Evolutionary conservation across 2,329 filamentous ascomycete species (phyloP), one percentile per base, ranked within the genome.

Genomic region (Hymenoscyphus fructigenus): DNA sequence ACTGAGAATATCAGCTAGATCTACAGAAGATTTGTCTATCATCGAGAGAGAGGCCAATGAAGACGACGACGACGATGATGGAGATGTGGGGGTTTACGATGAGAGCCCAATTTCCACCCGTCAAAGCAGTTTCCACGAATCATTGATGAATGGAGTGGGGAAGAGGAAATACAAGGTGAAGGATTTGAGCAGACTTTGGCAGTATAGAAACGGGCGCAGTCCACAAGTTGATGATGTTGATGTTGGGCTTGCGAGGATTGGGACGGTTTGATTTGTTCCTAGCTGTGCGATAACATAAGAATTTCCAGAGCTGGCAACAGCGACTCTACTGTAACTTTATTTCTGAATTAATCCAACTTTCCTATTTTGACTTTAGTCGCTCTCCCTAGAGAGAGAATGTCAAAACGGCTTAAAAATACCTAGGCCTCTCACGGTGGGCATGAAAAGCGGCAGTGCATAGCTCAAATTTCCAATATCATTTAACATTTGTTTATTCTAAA

Each of bases 81-180:
- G 62, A 26, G 67, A 65, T 6, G 69, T 70, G 29, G 61, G 65
- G 44, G 5, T 72, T 55, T 60, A 65, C 38, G 70, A 67, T 67
- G 71, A 70, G 68, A 72, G 69, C 70, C 71, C 71, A 2, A 59
- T 70, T 10, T 62, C 50, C n/a, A 56, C 65, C 1, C 53, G 59
- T 12, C n/a, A 44, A 9, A 23, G 53, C 26, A 61, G 20, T 32
- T 58, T 62, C 26, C 23, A 63, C 50, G 41, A 29, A 26, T n/a
- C 56, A 0, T 23, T 23, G 7, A n/a, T 17, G 28, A 62, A 62
- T 57, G 50, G 60, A n/a, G 53, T n/a, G 4, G 38, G 28, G 5
- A 62, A 53, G 61, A 62, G 20, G 34, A 23, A 57, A 29, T 63
- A 63, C 38, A 63, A 47, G 23, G 61, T 63, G 10, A 53, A 36